phyloP scores from a whole-genome alignment of 2,329 filamentous ascomycete genomes.

The Knoxdaviesia capensis region DNA sequence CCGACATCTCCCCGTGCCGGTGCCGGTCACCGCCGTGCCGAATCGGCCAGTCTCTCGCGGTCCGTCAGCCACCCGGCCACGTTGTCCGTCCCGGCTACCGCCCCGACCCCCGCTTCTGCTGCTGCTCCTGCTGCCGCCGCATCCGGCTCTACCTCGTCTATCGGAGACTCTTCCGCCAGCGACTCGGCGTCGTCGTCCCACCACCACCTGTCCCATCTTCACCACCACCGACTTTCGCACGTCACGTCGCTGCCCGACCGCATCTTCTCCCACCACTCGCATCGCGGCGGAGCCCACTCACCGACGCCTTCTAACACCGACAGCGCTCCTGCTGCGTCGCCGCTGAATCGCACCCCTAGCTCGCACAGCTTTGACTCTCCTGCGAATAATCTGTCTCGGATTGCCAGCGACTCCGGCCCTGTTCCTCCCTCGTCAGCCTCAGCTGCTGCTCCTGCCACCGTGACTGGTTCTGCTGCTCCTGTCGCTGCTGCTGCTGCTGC shows the following conservation, averaged over 20 bases:
- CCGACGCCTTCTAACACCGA: slow-evolving; percentile 1
- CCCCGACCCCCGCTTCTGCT: slow-evolving; percentile 3
- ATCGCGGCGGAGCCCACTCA: slow-evolving; percentile 4
- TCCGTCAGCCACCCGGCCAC: slow-evolving; percentile 17
- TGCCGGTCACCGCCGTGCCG: slow-evolving; percentile 3
- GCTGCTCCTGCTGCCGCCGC: neutral
- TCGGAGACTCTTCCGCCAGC: slow-evolving; percentile 3
- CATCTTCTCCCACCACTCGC: neutral
- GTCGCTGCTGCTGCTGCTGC: no score
- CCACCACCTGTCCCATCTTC: slow-evolving; percentile 8
- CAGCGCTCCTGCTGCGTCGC: neutral
- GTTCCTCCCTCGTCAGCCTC: neutral
- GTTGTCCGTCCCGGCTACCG: slow-evolving; percentile 6
- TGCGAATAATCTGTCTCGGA: no score
- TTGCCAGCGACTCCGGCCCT: neutral
- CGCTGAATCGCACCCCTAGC: neutral
- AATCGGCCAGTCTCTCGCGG: slow-evolving; percentile 13
- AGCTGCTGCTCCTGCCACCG: neutral
- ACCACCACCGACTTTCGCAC: slow-evolving; percentile 16
- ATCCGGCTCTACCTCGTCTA: neutral
- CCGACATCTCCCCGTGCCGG: slow-evolving; percentile 4
- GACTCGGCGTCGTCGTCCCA: slow-evolving; percentile 2
- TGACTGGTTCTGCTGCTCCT: neutral
- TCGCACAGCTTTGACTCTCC: no score
- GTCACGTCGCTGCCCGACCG: slow-evolving; percentile 15